These are phyloP conservation scores for Sclerotinia spermophila DNA, from an alignment of 2,329 filamentous ascomycete species.

Conservation along the genomic window DNA sequence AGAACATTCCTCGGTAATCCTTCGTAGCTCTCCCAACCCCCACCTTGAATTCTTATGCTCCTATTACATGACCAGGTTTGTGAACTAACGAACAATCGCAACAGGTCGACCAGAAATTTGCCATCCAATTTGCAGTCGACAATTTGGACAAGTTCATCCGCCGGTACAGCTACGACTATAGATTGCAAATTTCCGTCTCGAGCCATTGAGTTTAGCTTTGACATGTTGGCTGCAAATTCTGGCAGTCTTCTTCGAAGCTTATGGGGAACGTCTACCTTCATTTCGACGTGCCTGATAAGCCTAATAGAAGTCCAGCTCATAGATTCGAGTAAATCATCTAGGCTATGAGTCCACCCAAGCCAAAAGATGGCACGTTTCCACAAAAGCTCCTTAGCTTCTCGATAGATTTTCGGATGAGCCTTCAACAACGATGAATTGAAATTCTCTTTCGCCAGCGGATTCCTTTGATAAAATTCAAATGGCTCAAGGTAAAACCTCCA, in stretches of 20 bases:
- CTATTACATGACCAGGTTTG: background rate
- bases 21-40: background rate
- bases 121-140: background rate
- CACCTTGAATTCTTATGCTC: background rate
- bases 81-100: background rate
- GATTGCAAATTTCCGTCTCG: background rate
- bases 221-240: no score
- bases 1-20: background rate
- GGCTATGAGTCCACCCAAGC: no score
- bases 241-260: fast-evolving
- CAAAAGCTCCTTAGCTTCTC: background rate
- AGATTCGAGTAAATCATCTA: background rate
- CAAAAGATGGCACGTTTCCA: background rate
- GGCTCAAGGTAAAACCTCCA: background rate
- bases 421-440: background rate
- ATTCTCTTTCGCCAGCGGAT: background rate
- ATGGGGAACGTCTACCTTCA: no score
- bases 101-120: background rate
- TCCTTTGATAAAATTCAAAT: background rate
- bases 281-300: background rate
- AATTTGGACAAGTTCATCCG: background rate
- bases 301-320: no score
- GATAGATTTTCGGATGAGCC: background rate
- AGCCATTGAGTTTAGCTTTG: background rate
- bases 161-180: background rate